Base-by-base conservation (phyloP, 495 filamentous ascomycete species). In the Hypoxylon subgilvum region DNA sequence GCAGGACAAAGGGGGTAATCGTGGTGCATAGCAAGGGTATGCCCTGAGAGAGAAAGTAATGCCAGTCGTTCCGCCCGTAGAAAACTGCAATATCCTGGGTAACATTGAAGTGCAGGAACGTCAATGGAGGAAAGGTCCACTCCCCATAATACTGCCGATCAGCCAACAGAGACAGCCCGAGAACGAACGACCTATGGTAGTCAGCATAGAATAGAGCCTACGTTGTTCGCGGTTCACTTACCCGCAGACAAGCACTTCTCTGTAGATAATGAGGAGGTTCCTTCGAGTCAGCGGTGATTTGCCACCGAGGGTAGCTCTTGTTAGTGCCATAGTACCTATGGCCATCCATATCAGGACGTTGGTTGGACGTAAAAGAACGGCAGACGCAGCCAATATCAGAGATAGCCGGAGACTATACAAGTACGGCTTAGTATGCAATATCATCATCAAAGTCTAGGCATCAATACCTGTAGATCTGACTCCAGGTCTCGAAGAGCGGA, bases 41-140 rank as follows among this genome's bases (percentile, higher is more conserved):
- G 25, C 92, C 94, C 76, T 99, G 90, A 1, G 87, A 87, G 10
- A 92, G 71, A 71, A 96, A 99, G 74, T 97, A 99, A 65, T 96
- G 90, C 82, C 86, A 88, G 41, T 88, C 82, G 74, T 96, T 97
- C 23, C 74, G 79, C n/a, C 94, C 94, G 68, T 99, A 99, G 72
- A 96, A 97, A 12, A 89, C 80, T 23, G 94, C 88, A 10, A 99
- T 79, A 6, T 85, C 87, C 67, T 96, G 86, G 7, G 86, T 83
- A 31, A 99, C 76, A 73, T 99, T 99, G 81, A 96, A 96, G 69
- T 95, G 84, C 17, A 97, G 79, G 77, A 92, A 99, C 40, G 85
- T 84, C 47, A 95, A 79, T 0, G 93, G 91, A 18, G 94, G 94
- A 56, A 99, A 91, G 2, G 90, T 89, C 91, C 91, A 97, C 49